phyloP scores from a whole-genome alignment of 2,329 filamentous ascomycete species.

The Xylaria sp. region DNA sequence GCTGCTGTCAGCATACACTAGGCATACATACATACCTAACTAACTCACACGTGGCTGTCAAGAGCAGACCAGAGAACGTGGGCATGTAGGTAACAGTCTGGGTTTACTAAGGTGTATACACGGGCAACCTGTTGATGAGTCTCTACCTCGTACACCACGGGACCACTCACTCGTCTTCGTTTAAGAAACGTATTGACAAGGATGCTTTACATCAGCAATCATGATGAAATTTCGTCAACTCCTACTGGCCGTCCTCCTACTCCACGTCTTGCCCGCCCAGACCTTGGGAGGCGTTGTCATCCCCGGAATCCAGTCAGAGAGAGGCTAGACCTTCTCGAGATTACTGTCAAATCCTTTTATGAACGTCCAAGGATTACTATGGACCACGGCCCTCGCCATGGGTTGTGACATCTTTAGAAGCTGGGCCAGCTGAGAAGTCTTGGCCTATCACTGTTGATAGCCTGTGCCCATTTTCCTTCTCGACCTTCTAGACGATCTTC shows the following conservation, averaged over 20 bases:
- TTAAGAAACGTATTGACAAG: slow-evolving; percentile 18
- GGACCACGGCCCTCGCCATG: slow-evolving; percentile 32
- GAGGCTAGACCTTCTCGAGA: slow-evolving; percentile 39
- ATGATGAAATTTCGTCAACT: slow-evolving; percentile 24
- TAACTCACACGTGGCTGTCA: slow-evolving; percentile 33
- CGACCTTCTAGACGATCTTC: slow-evolving; percentile 27
- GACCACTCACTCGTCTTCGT: not conserved
- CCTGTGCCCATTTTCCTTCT: slow-evolving; percentile 16
- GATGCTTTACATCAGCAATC: slow-evolving; percentile 25
- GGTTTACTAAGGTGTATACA: not conserved
- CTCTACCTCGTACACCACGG: not conserved
- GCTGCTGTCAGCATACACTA: slow-evolving; percentile 32
- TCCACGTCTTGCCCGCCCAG: slow-evolving; percentile 32
- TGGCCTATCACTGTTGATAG: slow-evolving; percentile 32
- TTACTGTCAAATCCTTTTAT: slow-evolving; percentile 41
- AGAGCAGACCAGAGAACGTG: slow-evolving; percentile 18
- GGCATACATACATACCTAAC: slow-evolving; percentile 13
- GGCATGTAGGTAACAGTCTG: not conserved
- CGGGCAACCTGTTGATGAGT: slow-evolving; percentile 14
- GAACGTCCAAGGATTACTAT: slow-evolving; percentile 39
- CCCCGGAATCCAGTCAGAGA: slow-evolving; percentile 41
- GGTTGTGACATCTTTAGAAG: slow-evolving; percentile 20
- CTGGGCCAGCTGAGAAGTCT: slow-evolving; percentile 36
- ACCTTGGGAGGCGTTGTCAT: slow-evolving; percentile 34
- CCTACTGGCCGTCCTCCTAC: slow-evolving; percentile 33